Conservation (phyloP, 352 stramenopile species). For the Pythium myriotylum region DNA sequence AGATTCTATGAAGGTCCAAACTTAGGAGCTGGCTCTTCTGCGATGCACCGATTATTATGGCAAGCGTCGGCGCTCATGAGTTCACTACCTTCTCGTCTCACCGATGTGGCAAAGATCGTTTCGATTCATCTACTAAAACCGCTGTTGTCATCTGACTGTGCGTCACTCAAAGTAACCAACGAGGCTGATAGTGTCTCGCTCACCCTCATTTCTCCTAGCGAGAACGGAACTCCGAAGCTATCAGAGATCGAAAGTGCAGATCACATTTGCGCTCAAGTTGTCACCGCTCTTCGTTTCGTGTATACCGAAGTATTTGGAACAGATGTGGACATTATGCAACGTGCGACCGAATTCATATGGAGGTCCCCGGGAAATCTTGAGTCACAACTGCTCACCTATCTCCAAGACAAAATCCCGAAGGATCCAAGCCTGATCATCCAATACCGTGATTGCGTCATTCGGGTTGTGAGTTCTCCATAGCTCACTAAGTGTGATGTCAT, state of each 20-base stretch:
- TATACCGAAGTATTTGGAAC: constrained; percentile 50
- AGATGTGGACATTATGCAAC: constrained; percentile 51
- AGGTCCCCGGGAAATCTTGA: constrained; percentile 76
- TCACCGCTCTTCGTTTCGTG: constrained; percentile 58
- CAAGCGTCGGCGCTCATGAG: constrained; percentile 54
- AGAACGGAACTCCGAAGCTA: background rate
- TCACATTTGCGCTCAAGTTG: constrained; percentile 38
- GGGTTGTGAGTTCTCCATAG: constrained; percentile 33
- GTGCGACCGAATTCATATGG: constrained; percentile 60
- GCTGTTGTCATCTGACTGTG: constrained; percentile 34
- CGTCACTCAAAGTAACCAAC: constrained; percentile 28
- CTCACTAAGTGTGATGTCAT: background rate
- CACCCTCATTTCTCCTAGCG: constrained; percentile 20
- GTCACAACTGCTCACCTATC: constrained; percentile 54
- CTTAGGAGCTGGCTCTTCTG: too few relatives aligned
- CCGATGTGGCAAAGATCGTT: constrained; percentile 57
- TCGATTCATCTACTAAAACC: constrained; percentile 56
- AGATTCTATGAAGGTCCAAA: background rate
- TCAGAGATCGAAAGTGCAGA: constrained; percentile 18
- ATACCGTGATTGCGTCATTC: constrained; percentile 48
- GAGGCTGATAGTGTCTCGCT: constrained; percentile 29
- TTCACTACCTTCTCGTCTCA: constrained; percentile 43
- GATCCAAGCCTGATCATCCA: constrained; percentile 47
- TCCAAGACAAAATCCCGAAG: constrained; percentile 75
- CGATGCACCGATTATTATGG: too few relatives aligned